Evolutionary conservation across 1,284 basidiomycete species (phyloP).

Genomic region (Ustilago loliicola): DNA sequence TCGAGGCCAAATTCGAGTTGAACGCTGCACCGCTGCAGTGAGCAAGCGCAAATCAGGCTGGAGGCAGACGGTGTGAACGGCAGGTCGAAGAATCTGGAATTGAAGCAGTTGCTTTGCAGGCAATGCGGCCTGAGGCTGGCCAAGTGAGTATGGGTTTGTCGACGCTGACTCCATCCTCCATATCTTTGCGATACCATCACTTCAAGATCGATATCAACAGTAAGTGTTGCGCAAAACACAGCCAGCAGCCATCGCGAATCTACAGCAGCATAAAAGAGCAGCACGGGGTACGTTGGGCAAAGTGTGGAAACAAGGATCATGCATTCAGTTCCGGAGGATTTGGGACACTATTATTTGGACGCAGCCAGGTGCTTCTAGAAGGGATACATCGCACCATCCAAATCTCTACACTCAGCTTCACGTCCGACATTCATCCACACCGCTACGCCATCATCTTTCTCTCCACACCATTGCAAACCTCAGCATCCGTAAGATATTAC

Average conservation of each 20-base stretch:
- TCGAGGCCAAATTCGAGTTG: too few species aligned
- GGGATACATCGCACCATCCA: background rate
- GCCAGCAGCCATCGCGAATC: constrained; percentile 13
- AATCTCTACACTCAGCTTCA: background rate
- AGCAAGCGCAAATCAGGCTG: too few species aligned
- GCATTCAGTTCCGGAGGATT: too few species aligned
- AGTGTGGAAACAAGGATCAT: background rate
- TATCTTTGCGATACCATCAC: constrained; percentile 51
- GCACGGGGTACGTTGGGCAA: background rate
- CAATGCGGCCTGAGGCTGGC: background rate
- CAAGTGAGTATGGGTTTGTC: constrained; percentile 20
- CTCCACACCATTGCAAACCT: background rate
- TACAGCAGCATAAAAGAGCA: constrained; percentile 11
- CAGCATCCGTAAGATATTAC: background rate
- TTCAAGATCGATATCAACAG: constrained; percentile 56
- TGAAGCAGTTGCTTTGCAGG: too few species aligned
- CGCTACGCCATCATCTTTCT: background rate
- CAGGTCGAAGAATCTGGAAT: too few species aligned
- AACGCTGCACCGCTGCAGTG: too few species aligned
- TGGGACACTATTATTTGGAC: too few species aligned
- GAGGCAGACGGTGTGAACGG: too few species aligned
- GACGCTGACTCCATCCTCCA: constrained; percentile 18
- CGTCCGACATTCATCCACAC: background rate
- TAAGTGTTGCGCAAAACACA: constrained; percentile 27
- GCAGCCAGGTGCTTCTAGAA: too few species aligned